Evolutionary conservation across 2,329 filamentous ascomycete genomes (phyloP).

Genomic region (Cadophora sp.): DNA sequence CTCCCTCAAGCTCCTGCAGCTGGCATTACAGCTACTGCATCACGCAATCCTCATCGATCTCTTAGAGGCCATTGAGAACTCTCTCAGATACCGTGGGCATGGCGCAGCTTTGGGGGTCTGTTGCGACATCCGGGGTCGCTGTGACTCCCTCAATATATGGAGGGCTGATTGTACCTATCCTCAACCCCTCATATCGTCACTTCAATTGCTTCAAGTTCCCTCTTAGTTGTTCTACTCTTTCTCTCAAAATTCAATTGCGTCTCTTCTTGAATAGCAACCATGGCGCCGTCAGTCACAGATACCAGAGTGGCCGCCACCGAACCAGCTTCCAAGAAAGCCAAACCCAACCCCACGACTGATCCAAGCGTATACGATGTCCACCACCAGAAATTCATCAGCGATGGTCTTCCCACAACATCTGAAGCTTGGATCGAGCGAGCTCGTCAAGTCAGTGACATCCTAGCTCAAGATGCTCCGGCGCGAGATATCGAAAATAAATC

Average conservation of each 20-base stretch:
- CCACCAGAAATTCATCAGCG: constrained; percentile 47
- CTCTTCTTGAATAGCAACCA: neutral
- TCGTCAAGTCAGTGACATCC: constrained; percentile 55
- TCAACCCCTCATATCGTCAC: neutral
- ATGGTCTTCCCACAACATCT: constrained; percentile 48
- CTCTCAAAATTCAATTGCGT: neutral
- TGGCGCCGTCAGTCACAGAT: constrained; percentile 24
- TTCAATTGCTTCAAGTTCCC: neutral
- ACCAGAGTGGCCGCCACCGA: neutral
- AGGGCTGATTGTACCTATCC: neutral
- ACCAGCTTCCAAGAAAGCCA: constrained; percentile 21
- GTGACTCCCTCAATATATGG: neutral
- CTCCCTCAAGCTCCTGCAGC: neutral
- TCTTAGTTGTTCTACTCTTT: no score
- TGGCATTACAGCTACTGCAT: neutral
- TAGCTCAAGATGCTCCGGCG: constrained; percentile 54
- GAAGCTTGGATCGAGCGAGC: constrained; percentile 56
- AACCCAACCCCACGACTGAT: constrained; percentile 43
- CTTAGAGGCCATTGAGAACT: neutral
- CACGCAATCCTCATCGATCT: neutral
- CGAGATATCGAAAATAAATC: constrained; percentile 60
- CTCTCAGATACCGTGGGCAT: neutral
- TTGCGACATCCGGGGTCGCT: constrained; percentile 2
- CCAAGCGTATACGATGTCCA: constrained; percentile 51
- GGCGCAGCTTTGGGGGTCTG: constrained; percentile 1